A percentile compares a stretch with the other conserved stretches of the same genome.
Evolutionary conservation across 352 stramenopile species (phyloP).

Genomic region (Globisporangium heterothallicum): DNA sequence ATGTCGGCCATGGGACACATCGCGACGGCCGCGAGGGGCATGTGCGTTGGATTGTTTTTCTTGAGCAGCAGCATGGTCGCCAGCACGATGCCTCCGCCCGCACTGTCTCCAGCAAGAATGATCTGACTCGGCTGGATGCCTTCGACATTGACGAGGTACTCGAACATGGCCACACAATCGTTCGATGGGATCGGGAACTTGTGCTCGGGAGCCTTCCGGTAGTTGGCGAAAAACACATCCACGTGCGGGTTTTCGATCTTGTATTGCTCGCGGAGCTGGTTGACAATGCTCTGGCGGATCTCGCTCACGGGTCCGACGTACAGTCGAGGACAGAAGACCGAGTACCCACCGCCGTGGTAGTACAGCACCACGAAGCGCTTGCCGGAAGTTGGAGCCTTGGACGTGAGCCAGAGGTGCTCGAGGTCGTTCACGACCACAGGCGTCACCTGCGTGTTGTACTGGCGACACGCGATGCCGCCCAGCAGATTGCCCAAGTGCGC

Average conservation of each 20-base stretch:
- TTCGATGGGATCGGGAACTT: conserved; percentile 32
- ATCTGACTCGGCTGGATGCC: conserved; percentile 29
- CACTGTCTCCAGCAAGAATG: conserved; percentile 39
- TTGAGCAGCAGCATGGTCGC: conserved; percentile 34
- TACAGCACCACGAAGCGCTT: conserved; percentile 29
- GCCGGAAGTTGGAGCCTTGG: background rate
- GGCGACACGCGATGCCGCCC: conserved; percentile 15
- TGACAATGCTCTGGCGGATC: conserved; percentile 18
- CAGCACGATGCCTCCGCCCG: conserved; percentile 32
- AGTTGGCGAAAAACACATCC: conserved; percentile 44
- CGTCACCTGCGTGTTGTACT: conserved; percentile 14
- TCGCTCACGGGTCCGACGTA: conserved; percentile 38
- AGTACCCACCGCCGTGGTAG: conserved; percentile 41
- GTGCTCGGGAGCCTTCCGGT: conserved; percentile 42
- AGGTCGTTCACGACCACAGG: conserved; percentile 25
- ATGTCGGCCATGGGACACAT: conserved; percentile 30
- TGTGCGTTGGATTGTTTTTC: conserved; percentile 8
- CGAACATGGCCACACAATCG: conserved; percentile 35
- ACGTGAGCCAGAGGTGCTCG: conserved; percentile 32
- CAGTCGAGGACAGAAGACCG: conserved; percentile 30
- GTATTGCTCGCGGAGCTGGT: conserved; percentile 17
- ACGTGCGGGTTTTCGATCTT: conserved; percentile 19
- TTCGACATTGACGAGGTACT: conserved; percentile 31
- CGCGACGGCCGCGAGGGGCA: conserved; percentile 30
- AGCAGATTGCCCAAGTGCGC: conserved; percentile 15